Conservation (phyloP, 2,329 filamentous ascomycete genomes). For the Arthrobotrys entomopaga region DNA sequence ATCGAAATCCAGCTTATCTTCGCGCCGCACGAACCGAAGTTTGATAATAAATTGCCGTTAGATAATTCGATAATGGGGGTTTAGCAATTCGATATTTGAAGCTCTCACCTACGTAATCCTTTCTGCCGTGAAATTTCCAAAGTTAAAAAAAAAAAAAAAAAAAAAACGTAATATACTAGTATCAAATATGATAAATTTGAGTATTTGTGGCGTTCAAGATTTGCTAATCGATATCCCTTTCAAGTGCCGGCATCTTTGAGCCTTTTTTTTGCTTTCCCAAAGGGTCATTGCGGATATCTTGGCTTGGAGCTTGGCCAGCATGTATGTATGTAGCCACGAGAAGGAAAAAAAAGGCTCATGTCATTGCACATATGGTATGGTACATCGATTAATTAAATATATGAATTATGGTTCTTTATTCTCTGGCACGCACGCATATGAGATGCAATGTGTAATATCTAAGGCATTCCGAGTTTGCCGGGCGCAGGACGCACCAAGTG, state of each 20-base stretch:
- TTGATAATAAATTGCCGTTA: conserved; percentile 20
- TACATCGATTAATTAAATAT: neutral
- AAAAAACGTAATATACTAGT: neutral
- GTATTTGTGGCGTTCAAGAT: neutral
- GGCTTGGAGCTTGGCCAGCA: neutral
- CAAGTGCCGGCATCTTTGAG: conserved; percentile 11
- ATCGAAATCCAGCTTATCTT: conserved; percentile 24
- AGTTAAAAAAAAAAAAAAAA: neutral
- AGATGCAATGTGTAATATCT: neutral
- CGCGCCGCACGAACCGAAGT: neutral
- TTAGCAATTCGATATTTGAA: conserved; percentile 10
- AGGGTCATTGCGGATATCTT: conserved; percentile 16
- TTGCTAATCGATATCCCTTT: conserved; percentile 11
- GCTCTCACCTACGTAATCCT: neutral
- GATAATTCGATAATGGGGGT: conserved; percentile 24
- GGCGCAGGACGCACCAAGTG: neutral
- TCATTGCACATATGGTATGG: too few relatives aligned
- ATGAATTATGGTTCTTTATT: too few relatives aligned
- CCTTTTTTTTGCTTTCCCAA: neutral
- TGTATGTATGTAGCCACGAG: neutral
- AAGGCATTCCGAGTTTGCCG: conserved; percentile 24
- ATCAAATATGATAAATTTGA: neutral
- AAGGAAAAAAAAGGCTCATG: conserved; percentile 10
- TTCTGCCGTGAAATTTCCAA: too few relatives aligned
- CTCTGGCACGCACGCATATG: neutral